These are phyloP conservation scores for Rhizophagus sp. DNA, from an alignment of 192 early-diverging fungal genomes.

Conservation along the genomic window DNA sequence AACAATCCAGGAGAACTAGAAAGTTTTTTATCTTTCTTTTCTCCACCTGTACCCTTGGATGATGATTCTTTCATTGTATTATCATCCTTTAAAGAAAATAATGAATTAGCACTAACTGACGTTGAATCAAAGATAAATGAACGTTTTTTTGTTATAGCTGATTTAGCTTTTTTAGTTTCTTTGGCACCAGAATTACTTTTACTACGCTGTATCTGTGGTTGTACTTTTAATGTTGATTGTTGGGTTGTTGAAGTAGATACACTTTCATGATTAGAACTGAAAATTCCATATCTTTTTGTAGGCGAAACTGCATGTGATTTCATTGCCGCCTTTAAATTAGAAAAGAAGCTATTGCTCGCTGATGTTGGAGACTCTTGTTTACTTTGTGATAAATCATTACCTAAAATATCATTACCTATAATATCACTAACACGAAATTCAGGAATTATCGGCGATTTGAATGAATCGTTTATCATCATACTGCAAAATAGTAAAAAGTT, in stretches of 20 bases:
- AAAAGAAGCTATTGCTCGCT: neutral
- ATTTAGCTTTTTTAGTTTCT: neutral
- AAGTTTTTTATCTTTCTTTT: slow-evolving; percentile 5
- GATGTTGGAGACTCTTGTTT: neutral
- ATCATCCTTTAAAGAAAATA: neutral
- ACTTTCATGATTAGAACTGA: neutral
- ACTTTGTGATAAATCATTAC: neutral
- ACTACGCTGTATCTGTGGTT: neutral
- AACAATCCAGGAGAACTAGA: neutral
- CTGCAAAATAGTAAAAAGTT: neutral
- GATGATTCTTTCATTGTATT: neutral
- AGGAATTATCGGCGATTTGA: neutral
- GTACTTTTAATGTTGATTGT: neutral
- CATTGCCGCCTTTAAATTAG: neutral
- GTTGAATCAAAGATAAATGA: slow-evolving; percentile 8
- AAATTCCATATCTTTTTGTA: neutral
- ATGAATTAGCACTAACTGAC: neutral
- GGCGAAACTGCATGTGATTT: neutral
- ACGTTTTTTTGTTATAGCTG: neutral
- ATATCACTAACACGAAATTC: neutral
- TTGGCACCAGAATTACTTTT: neutral
- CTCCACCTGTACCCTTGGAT: neutral
- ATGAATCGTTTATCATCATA: neutral
- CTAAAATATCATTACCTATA: neutral
- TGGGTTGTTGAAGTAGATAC: neutral